Percentiles rank a stretch among this genome's conserved stretches.
Conservation (phyloP, 768 basidiomycete species). For the Gyrodon lividus region DNA sequence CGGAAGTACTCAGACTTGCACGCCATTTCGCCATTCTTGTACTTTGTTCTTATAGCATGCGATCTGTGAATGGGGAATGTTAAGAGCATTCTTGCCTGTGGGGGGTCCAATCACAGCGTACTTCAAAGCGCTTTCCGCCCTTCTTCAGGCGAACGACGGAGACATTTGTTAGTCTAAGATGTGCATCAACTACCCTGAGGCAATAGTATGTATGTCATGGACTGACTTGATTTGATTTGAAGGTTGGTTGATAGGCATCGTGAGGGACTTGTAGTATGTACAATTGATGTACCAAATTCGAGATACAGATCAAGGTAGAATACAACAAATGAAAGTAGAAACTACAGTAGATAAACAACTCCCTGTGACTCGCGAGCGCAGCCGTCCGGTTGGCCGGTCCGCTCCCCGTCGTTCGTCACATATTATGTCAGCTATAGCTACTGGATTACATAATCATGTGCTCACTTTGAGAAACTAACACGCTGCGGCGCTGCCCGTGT, state of each 20-base stretch:
- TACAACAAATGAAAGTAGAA: too few relatives aligned
- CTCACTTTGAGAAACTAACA: too few relatives aligned
- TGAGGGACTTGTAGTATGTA: not conserved
- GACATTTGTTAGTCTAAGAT: conserved; percentile 87
- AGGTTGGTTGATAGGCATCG: conserved; percentile 69
- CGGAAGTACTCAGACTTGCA: conserved; percentile 47
- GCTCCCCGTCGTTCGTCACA: too few relatives aligned
- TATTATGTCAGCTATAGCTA: too few relatives aligned
- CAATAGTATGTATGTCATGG: not conserved
- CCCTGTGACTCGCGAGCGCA: too few relatives aligned
- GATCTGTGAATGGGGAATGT: conserved; percentile 49
- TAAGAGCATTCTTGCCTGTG: not conserved
- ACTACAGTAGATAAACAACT: too few relatives aligned
- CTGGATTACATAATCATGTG: too few relatives aligned
- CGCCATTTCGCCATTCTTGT: conserved; percentile 91
- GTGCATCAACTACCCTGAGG: conserved; percentile 4
- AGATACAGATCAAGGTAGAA: too few relatives aligned
- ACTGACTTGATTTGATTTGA: conserved; percentile 86
- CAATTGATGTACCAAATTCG: too few relatives aligned
- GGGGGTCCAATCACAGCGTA: conserved; percentile 25
- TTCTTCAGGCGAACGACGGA: conserved; percentile 96
- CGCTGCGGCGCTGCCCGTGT: too few relatives aligned
- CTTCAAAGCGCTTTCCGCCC: conserved; percentile 97
- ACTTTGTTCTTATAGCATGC: conserved; percentile 99
- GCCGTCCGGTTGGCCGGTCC: too few relatives aligned